Conservation (phyloP, 257 asterid species). For the Lantana camara region DNA sequence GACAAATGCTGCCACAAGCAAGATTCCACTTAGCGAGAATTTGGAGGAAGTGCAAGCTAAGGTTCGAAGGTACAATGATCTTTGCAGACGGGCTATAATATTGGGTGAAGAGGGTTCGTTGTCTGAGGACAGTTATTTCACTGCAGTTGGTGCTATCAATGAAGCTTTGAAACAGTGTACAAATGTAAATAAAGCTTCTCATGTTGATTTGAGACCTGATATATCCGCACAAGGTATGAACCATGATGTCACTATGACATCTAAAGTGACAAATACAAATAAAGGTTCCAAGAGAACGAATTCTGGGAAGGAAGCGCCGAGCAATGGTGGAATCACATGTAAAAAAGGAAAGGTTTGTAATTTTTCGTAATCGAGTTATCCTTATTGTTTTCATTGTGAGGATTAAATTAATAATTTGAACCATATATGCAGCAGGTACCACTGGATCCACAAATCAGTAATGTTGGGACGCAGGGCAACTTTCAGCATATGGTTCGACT, state of each 20-base stretch:
- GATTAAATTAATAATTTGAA: conserved; percentile 11
- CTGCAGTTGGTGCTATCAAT: conserved; percentile 62
- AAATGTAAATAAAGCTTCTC: conserved; percentile 37
- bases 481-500: conserved; percentile 66
- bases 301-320: conserved; percentile 60
- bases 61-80: conserved; percentile 83
- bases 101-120: conserved; percentile 96
- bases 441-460: conserved; percentile 53
- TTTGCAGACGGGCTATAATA: conserved; percentile 83
- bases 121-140: conserved; percentile 70
- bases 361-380: conserved; percentile 11
- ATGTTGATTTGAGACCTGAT: conserved; percentile 42
- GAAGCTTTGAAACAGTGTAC: conserved; percentile 69
- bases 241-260: conserved; percentile 34
- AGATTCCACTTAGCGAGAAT: conserved; percentile 57
- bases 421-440: conserved; percentile 53
- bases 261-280: conserved; percentile 33
- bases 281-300: conserved; percentile 60
- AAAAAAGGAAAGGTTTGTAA: conserved; percentile 83
- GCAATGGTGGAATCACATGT: conserved; percentile 40
- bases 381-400: conserved; percentile 15
- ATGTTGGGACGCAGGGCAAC: conserved; percentile 52
- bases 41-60: conserved; percentile 81
- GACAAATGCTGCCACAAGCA: conserved; percentile 90
- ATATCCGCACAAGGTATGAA: conserved; percentile 43